Conservation (phyloP, 2,329 filamentous ascomycete genomes). For the Botrytis byssoidea region DNA sequence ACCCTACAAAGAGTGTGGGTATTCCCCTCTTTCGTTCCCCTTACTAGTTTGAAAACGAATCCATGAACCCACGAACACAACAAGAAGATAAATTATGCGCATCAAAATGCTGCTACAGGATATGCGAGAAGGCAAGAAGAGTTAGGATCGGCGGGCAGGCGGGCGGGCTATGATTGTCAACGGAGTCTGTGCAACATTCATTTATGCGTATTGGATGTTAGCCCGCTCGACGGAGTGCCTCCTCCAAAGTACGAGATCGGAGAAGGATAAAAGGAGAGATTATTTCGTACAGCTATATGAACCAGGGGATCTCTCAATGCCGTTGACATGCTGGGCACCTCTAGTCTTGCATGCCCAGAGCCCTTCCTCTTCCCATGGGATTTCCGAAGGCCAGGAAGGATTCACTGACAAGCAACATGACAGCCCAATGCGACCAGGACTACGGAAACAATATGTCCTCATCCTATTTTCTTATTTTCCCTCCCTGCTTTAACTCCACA, state of each 20-base stretch:
- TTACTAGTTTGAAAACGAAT: not conserved
- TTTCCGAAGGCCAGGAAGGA: not conserved
- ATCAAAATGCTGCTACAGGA: not conserved
- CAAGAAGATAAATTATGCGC: not conserved
- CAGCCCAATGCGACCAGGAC: not conserved
- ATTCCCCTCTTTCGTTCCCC: not conserved
- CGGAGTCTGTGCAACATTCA: slow-evolving; percentile 7
- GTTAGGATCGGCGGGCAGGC: not conserved
- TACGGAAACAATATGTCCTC: not conserved
- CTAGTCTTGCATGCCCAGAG: not conserved
- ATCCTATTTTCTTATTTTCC: not conserved
- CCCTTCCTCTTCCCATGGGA: not conserved
- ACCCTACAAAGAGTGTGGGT: not conserved
- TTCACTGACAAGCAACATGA: not conserved
- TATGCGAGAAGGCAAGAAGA: not conserved
- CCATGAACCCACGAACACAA: not conserved
- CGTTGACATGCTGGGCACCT: not conserved
- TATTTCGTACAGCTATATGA: slow-evolving; percentile 1
- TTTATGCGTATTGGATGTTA: not conserved
- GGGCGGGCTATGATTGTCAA: not conserved
- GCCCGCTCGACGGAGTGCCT: not conserved
- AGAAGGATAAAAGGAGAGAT: not conserved
- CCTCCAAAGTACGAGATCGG: not conserved
- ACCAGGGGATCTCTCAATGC: not conserved
- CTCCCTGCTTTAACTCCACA: not conserved